Conservation (phyloP, 139 green algal species). For the Chlamydomonas incerta region DNA sequence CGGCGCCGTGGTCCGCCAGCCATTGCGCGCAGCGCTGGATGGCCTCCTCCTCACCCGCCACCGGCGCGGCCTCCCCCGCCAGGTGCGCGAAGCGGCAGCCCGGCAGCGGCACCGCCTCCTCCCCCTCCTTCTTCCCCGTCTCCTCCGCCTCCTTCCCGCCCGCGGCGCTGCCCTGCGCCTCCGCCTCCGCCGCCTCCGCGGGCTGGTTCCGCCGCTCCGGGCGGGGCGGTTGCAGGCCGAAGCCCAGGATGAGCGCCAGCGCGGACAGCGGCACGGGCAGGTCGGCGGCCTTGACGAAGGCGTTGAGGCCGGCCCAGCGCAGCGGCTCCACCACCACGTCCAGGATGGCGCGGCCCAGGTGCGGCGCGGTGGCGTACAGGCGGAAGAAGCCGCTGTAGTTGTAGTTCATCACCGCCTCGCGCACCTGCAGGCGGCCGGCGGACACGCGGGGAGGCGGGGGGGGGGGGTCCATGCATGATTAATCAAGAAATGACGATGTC, state of each 20-base stretch:
- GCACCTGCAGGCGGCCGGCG: conserved; percentile 4
- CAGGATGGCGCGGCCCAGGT: conserved; percentile 79
- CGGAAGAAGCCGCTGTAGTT: conserved; percentile 75
- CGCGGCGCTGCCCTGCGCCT: too few relatives aligned
- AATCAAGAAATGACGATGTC: too few relatives aligned
- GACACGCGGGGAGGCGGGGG: too few relatives aligned
- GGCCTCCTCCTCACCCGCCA: conserved; percentile 14
- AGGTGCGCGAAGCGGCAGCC: conserved; percentile 61
- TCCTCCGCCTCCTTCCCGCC: background rate
- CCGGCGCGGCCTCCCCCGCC: conserved; percentile 49
- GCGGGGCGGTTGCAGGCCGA: conserved; percentile 40
- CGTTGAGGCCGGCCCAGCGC: conserved; percentile 68
- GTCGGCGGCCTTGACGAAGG: conserved; percentile 68
- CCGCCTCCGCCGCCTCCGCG: background rate
- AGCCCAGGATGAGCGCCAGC: conserved; percentile 71
- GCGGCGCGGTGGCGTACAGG: conserved; percentile 76
- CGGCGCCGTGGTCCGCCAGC: conserved; percentile 67
- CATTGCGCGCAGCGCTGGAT: conserved; percentile 53
- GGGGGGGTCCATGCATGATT: too few relatives aligned
- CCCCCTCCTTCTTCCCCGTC: background rate
- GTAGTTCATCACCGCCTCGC: conserved; percentile 39
- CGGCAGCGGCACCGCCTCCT: conserved; percentile 44
- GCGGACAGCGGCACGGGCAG: conserved; percentile 65
- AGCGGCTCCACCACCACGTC: conserved; percentile 68
- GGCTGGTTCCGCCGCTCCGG: background rate